Conservation (phyloP, 179 eudicot species). For the Beta lomatogona region DNA sequence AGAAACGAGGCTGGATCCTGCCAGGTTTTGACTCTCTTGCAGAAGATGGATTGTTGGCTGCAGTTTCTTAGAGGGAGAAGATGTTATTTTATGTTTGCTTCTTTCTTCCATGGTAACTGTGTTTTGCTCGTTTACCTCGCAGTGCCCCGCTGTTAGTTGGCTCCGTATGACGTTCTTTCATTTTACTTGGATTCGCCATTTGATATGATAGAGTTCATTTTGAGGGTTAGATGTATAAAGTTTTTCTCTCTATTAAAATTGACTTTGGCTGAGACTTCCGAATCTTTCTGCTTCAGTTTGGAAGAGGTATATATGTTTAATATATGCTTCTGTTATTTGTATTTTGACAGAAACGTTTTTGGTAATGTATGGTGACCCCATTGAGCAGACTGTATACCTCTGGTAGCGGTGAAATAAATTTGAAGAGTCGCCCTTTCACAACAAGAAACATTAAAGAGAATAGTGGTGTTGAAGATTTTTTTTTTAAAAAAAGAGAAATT, state of each 20-base stretch:
- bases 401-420: conserved; percentile 17
- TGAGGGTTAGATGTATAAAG: conserved; percentile 36
- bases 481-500: too few relatives aligned
- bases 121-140: conserved; percentile 15
- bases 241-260: conserved; percentile 25
- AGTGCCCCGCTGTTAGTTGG: conserved; percentile 20
- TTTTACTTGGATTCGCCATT: conserved; percentile 18
- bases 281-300: conserved; percentile 20
- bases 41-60: conserved; percentile 24
- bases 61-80: conserved; percentile 16
- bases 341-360: conserved; percentile 15
- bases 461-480: too few relatives aligned
- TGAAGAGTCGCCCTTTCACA: not conserved
- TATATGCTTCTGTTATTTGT: conserved; percentile 34
- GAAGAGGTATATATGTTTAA: not conserved
- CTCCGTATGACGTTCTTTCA: conserved; percentile 2
- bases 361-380: not conserved
- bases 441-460: too few relatives aligned
- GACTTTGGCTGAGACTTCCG: conserved; percentile 16
- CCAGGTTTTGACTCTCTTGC: conserved; percentile 43
- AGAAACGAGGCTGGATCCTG: conserved; percentile 68
- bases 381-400: not conserved
- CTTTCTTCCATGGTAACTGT: conserved; percentile 21
- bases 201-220: conserved; percentile 24
- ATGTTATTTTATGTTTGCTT: conserved; percentile 26